Evolutionary conservation across 1,284 basidiomycete species (phyloP).

Genomic region (Leccinum pseudoinsigne): DNA sequence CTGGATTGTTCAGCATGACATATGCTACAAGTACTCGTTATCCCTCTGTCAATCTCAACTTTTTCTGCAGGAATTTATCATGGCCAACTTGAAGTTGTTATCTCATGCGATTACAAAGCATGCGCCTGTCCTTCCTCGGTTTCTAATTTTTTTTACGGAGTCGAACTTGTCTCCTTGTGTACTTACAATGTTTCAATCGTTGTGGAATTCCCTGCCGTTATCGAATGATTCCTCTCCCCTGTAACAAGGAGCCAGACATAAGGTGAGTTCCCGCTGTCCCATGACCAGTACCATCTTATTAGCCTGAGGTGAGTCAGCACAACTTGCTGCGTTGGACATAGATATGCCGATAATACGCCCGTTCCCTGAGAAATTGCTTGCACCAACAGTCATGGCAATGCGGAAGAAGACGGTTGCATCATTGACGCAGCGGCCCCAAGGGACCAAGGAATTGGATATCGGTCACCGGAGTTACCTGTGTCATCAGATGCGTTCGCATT

Average conservation of each 20-base stretch:
- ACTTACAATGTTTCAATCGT: constrained; percentile 5
- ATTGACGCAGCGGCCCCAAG: no score
- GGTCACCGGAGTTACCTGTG: background rate
- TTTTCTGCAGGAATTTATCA: constrained; percentile 19
- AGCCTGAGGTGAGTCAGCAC: constrained; percentile 21
- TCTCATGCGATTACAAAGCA: constrained; percentile 17
- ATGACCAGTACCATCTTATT: background rate
- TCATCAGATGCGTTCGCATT: background rate
- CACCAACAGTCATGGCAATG: background rate
- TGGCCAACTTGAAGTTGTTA: constrained; percentile 14
- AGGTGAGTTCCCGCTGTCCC: constrained; percentile 17
- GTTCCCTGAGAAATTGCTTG: constrained; percentile 9
- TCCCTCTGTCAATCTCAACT: constrained; percentile 11
- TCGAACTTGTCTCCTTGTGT: constrained; percentile 6
- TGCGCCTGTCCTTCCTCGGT: constrained; percentile 18
- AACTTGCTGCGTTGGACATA: no score
- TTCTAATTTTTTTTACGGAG: constrained; percentile 14
- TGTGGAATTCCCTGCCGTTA: constrained; percentile 1
- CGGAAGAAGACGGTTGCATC: background rate
- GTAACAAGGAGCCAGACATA: background rate
- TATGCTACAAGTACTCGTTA: constrained; percentile 16
- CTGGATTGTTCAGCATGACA: constrained; percentile 20
- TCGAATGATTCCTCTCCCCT: background rate
- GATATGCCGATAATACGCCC: constrained; percentile 2
- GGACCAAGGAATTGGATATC: background rate